These are phyloP conservation scores for Coprinopsis strossmayeri DNA, from an alignment of 768 basidiomycete genomes.

Conservation along the genomic window DNA sequence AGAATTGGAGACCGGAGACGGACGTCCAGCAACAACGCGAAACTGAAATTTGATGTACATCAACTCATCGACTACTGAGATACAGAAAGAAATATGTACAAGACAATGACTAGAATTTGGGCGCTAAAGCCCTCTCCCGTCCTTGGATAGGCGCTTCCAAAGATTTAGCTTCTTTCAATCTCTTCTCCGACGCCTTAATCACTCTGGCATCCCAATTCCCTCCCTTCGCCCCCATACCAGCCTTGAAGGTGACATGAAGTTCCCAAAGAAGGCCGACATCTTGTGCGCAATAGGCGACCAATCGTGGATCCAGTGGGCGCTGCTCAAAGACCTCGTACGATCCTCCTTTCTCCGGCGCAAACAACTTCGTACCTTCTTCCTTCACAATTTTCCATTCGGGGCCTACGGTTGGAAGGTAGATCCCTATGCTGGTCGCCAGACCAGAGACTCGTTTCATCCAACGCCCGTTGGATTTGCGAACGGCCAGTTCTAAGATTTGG, in stretches of 20 bases:
- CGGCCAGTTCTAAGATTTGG: constrained; percentile 27
- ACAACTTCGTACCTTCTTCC: constrained; percentile 23
- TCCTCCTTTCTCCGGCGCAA: constrained; percentile 23
- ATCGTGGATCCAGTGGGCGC: constrained; percentile 10
- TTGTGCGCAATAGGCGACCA: constrained; percentile 13
- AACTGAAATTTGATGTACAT: too few species aligned
- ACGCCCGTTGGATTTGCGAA: constrained; percentile 16
- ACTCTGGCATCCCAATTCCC: constrained; percentile 11
- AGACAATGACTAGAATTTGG: too few species aligned
- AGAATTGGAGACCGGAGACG: too few species aligned
- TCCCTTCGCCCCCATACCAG: constrained; percentile 7
- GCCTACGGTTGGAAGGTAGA: constrained; percentile 19
- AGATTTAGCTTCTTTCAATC: constrained; percentile 1
- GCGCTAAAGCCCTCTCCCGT: too few species aligned
- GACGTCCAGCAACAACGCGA: too few species aligned
- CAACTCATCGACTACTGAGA: too few species aligned
- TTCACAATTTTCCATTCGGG: constrained; percentile 23
- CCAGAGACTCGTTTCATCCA: constrained; percentile 19
- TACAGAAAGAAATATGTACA: too few species aligned
- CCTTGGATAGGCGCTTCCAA: too few species aligned
- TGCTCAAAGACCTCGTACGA: constrained; percentile 14
- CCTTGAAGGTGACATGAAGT: constrained; percentile 11
- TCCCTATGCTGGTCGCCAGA: constrained; percentile 17
- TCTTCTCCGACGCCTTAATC: neutral
- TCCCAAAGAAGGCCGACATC: constrained; percentile 12